A percentile compares a stretch with the other conserved stretches of the same genome.
These are phyloP conservation scores for Anethum foeniculum DNA, from an alignment of 140 eudicot species.

Conservation along the genomic window DNA sequence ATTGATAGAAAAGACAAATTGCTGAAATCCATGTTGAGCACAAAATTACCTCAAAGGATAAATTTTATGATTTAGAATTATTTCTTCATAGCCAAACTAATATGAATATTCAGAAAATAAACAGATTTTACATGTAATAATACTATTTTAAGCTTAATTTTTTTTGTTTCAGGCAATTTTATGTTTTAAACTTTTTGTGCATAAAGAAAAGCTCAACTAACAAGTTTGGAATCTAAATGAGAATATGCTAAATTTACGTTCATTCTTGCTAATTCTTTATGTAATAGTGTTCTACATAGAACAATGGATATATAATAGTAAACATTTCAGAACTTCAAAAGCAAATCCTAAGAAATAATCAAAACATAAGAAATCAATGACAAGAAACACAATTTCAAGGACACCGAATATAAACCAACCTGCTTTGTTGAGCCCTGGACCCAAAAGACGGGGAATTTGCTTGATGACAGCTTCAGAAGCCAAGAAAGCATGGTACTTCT, in stretches of 20 bases:
- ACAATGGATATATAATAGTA: neutral
- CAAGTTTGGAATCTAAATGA: too few species aligned
- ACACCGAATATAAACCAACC: constrained; percentile 24
- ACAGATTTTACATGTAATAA: too few species aligned
- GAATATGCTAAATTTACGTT: too few species aligned
- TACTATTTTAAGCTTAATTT: too few species aligned
- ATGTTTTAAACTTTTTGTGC: too few species aligned
- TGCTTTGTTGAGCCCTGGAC: constrained; percentile 75
- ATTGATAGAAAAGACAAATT: neutral
- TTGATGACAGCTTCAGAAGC: constrained; percentile 76
- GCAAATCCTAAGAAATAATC: neutral
- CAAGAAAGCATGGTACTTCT: constrained; percentile 62
- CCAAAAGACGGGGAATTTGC: constrained; percentile 76
- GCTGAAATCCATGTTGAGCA: neutral
- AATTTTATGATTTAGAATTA: neutral
- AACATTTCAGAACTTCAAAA: too few species aligned
- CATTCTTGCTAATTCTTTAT: too few species aligned
- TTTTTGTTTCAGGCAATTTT: too few species aligned
- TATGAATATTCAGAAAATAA: neutral
- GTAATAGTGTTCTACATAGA: too few species aligned
- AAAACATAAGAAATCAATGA: neutral
- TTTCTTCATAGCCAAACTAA: neutral
- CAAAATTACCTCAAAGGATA: neutral
- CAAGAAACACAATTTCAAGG: neutral
- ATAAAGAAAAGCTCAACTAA: too few species aligned